Percentiles rank a stretch among this genome's conserved stretches.
Conservation (phyloP, 345 rosid species). For the Pistacia atlantica region DNA sequence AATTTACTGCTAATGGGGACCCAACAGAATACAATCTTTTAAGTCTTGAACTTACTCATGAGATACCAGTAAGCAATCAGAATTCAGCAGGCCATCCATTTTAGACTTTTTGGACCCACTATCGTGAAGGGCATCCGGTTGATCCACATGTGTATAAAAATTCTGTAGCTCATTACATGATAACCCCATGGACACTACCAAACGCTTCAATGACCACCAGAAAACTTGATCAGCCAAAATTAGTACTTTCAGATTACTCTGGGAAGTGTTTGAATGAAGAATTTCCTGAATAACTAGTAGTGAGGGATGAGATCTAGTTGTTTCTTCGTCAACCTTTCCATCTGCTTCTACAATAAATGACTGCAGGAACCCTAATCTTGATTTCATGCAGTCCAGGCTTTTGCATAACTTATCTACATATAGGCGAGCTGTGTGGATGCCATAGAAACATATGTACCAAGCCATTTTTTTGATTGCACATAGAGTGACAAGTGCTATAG, state of each 20-base stretch:
- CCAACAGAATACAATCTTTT: background rate
- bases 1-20: background rate
- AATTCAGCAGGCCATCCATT: constrained; percentile 32
- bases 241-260: constrained; percentile 40
- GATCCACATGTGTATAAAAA: constrained; percentile 26
- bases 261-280: constrained; percentile 37
- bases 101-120: constrained; percentile 17
- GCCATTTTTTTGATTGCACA: constrained; percentile 61
- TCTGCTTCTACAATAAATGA: constrained; percentile 38
- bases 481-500: constrained; percentile 46
- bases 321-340: constrained; percentile 32
- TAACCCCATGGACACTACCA: constrained; percentile 51
- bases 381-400: constrained; percentile 41
- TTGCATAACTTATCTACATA: constrained; percentile 47
- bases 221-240: constrained; percentile 52
- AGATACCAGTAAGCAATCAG: constrained; percentile 54
- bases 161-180: constrained; percentile 41
- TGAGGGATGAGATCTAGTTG: constrained; percentile 53
- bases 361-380: constrained; percentile 48
- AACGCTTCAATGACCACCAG: constrained; percentile 54
- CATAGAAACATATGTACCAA: constrained; percentile 65
- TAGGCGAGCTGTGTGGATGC: constrained; percentile 48
- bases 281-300: constrained; percentile 47
- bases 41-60: constrained; percentile 48
- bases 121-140: constrained; percentile 27